phyloP scores from a whole-genome alignment of 2,329 filamentous ascomycete species.

The Neophaeococcomyces mojaviensis region DNA sequence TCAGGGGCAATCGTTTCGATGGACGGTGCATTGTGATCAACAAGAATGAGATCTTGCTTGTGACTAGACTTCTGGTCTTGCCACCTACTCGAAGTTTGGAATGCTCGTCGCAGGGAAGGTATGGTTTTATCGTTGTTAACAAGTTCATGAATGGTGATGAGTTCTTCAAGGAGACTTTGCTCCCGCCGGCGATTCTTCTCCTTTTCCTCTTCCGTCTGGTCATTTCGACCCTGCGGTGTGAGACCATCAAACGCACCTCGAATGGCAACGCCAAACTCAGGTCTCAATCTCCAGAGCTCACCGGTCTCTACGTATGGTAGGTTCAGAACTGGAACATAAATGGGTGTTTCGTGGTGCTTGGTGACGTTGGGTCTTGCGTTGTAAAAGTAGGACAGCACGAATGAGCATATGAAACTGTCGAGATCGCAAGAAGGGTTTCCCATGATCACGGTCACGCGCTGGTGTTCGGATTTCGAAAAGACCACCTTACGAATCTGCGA shows the following conservation, averaged over 20 bases:
- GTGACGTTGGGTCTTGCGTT: constrained; percentile 20
- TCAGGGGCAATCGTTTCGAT: constrained; percentile 18
- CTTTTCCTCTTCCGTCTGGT: neutral
- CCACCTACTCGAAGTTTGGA: constrained; percentile 6
- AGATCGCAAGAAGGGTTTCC: constrained; percentile 48
- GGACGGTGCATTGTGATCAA: constrained; percentile 41
- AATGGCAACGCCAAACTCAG: constrained; percentile 52
- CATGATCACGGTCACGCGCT: constrained; percentile 32
- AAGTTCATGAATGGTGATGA: constrained; percentile 37
- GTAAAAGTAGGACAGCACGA: constrained; percentile 54
- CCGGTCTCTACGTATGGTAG: constrained; percentile 40
- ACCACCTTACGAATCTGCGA: constrained; percentile 6
- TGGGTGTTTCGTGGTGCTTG: constrained; percentile 16
- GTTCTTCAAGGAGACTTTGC: constrained; percentile 24
- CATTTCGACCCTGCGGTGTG: neutral
- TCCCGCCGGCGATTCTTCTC: constrained; percentile 7
- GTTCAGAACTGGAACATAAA: constrained; percentile 53
- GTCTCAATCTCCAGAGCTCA: constrained; percentile 47
- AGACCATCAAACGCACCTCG: constrained; percentile 42
- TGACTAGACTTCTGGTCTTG: neutral
- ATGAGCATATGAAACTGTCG: constrained; percentile 55
- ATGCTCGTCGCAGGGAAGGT: neutral
- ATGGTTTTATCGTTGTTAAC: constrained; percentile 18
- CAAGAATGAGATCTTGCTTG: constrained; percentile 26
- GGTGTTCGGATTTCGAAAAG: constrained; percentile 3